Base-by-base conservation (phyloP, 208 protist genomes). In the Phytomonas sp. region DNA sequence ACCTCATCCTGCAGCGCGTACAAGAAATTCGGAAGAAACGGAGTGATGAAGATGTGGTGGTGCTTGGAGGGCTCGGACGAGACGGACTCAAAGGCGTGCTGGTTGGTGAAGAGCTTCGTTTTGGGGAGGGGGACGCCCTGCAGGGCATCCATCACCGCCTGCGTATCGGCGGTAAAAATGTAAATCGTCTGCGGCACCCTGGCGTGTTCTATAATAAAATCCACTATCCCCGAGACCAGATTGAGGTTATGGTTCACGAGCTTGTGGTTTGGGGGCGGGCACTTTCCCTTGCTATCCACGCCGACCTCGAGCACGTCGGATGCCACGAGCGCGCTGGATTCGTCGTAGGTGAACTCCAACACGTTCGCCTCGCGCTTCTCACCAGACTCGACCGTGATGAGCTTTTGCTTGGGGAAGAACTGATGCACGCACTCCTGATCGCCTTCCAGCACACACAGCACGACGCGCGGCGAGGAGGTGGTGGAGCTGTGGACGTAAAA, bases 301-400 rank as follows among this genome's bases (percentile, higher is more conserved):
- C 83, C 82, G 53, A 93, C 76, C 63, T 87, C 83, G 76, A 96
- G 73, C 76, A 93, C 89, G 68, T 92, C 77, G 69, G 80, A 76
- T 60, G 68, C 78, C 36, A 79, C 84, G 30, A 94, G 69, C 30
- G 88, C 88, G 74, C 81, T 85, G 26, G 81, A 78, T 68, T 93
- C 91, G 74, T 86, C 87, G 69, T 92, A 93, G 36, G 77, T 84
- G 75, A 96, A 90, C 33, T 77, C 51, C 26, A 77, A 69, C 62
- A 81, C 56, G 7, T 71, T 70, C 63, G 63, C 43, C 26, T 56
- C 20, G 4, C 4, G 17, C 17, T 20, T 23, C 17, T 26, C 17
- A 5, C 13, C 17, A 6, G 37, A 36, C 65, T 65, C 73, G 23
- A 82, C 60, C 60, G 64, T 70, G 34, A 68, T 62, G 17, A 85